phyloP scores from a whole-genome alignment of 345 rosid species.

The Pugionium dolabratum region DNA sequence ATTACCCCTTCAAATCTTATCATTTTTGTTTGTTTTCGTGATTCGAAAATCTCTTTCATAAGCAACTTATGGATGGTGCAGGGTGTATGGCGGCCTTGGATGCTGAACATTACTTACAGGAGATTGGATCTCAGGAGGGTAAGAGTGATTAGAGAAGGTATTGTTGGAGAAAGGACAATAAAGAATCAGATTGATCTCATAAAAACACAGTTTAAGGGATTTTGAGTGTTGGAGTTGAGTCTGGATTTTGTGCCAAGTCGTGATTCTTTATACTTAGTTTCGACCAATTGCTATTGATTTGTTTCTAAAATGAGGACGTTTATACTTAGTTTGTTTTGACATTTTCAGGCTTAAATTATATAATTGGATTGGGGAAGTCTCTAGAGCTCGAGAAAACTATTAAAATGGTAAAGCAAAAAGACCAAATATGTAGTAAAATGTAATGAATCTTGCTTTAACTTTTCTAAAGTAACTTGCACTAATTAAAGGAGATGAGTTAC shows the following conservation, averaged over 20 bases:
- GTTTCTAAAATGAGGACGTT: constrained; percentile 27
- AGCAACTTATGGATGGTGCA: constrained; percentile 40
- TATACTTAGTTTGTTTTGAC: neutral
- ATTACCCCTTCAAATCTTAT: constrained; percentile 8
- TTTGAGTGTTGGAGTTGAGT: constrained; percentile 24
- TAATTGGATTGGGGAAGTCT: neutral
- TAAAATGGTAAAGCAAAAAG: neutral
- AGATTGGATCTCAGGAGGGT: constrained; percentile 65
- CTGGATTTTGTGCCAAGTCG: constrained; percentile 32
- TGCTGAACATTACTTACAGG: constrained; percentile 94
- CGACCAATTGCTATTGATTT: constrained; percentile 26
- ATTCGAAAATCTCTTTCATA: neutral
- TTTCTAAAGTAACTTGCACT: constrained; percentile 20
- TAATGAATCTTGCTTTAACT: neutral
- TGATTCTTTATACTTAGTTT: constrained; percentile 13
- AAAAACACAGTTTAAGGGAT: constrained; percentile 1
- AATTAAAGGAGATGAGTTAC: constrained; percentile 23
- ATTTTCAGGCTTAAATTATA: neutral
- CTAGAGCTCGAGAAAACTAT: neutral
- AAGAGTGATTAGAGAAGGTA: constrained; percentile 49
- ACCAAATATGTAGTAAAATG: neutral
- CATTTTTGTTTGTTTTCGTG: neutral
- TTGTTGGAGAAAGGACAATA: neutral
- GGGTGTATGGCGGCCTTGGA: constrained; percentile 99
- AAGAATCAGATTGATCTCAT: constrained; percentile 22